Conservation (phyloP, 163 green algal species). For the Scenedesmus sp. region DNA sequence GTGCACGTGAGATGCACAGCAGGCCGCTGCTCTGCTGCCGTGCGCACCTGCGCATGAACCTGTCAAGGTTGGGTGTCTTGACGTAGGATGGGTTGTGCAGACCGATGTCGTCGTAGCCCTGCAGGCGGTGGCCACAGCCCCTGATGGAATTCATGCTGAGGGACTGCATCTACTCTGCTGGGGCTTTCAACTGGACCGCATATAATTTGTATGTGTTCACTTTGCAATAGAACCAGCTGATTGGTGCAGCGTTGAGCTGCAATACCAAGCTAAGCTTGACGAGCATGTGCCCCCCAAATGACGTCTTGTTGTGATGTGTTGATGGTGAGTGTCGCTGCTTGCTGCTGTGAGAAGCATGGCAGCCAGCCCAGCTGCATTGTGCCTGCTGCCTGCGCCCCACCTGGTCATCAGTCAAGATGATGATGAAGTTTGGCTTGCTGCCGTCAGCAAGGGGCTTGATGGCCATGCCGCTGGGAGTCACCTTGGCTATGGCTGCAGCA, state of each 20-base stretch:
- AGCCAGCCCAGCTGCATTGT: not conserved
- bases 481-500: conserved; percentile 1
- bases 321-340: not conserved
- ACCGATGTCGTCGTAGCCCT: conserved; percentile 46
- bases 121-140: not conserved
- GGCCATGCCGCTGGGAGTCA: not conserved
- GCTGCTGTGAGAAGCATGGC: too few relatives aligned
- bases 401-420: conserved; percentile 42
- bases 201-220: too few relatives aligned
- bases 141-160: too few relatives aligned
- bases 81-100: conserved; percentile 27
- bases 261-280: too few relatives aligned
- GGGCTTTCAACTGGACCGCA: too few relatives aligned
- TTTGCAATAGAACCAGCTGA: too few relatives aligned
- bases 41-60: not conserved
- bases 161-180: too few relatives aligned
- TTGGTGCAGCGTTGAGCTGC: too few relatives aligned
- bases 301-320: too few relatives aligned
- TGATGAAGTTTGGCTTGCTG: conserved; percentile 37
- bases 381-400: not conserved
- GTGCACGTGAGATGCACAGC: too few relatives aligned
- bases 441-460: not conserved
- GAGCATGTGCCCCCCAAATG: too few relatives aligned
- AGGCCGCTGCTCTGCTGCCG: not conserved
- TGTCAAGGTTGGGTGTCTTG: conserved; percentile 45